These are phyloP conservation scores for Senna tora DNA, from an alignment of 306 rosid species.

Conservation along the genomic window DNA sequence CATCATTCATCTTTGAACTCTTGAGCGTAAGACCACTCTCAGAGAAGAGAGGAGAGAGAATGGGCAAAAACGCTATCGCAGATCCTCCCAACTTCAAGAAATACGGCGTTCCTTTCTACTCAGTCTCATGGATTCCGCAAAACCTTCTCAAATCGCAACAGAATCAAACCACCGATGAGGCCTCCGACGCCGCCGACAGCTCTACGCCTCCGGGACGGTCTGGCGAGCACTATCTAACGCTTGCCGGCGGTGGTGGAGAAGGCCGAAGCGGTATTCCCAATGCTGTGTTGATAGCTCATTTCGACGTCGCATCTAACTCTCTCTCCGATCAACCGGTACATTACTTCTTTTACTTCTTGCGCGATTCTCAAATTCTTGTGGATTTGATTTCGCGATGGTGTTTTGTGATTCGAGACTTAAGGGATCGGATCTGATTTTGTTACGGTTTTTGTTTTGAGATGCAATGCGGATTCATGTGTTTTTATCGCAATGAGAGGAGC, in stretches of 20 bases:
- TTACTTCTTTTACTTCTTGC: background rate
- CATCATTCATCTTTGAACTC: background rate
- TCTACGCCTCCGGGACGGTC: conserved; percentile 28
- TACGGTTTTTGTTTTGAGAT: conserved; percentile 25
- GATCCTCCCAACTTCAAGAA: conserved; percentile 62
- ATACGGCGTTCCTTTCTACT: conserved; percentile 84
- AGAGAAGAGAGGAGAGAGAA: background rate
- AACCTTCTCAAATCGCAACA: conserved; percentile 37
- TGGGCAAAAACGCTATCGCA: conserved; percentile 38
- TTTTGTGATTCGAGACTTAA: background rate
- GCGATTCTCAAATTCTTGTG: conserved; percentile 7
- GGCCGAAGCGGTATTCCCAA: conserved; percentile 87
- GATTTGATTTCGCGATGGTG: conserved; percentile 12
- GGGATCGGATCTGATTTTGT: conserved; percentile 35
- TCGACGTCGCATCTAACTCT: conserved; percentile 56
- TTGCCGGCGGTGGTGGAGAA: conserved; percentile 93
- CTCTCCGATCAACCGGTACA: conserved; percentile 73
- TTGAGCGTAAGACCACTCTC: background rate
- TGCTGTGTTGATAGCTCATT: conserved; percentile 60
- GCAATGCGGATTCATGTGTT: conserved; percentile 9
- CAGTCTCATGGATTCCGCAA: conserved; percentile 68
- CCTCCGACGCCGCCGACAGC: conserved; percentile 38
- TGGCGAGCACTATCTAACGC: conserved; percentile 47
- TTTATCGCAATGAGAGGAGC: conserved; percentile 15
- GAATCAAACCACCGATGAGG: conserved; percentile 40